phyloP scores from a whole-genome alignment of 2,329 filamentous ascomycete genomes.

The Apiospora saccharicola region DNA sequence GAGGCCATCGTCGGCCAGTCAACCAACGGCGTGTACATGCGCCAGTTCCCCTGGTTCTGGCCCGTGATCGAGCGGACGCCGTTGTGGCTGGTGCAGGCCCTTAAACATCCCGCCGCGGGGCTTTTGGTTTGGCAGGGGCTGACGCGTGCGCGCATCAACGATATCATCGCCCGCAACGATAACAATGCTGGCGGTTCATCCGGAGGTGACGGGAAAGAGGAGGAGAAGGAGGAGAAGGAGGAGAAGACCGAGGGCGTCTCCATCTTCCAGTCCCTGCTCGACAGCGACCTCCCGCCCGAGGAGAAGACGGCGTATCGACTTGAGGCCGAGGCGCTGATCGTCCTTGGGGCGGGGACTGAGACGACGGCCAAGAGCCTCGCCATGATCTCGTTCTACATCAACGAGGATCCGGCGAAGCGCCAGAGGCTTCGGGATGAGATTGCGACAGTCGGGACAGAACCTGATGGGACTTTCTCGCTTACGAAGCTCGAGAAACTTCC shows the following conservation, averaged over 20 bases:
- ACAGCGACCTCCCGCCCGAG: conserved; percentile 27
- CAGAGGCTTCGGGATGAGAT: conserved; percentile 34
- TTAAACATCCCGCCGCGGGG: conserved; percentile 28
- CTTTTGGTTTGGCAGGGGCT: conserved; percentile 16
- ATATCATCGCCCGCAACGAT: conserved; percentile 28
- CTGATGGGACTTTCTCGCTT: conserved; percentile 19
- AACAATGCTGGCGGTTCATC: conserved; percentile 24
- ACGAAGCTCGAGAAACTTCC: conserved; percentile 38
- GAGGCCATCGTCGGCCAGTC: conserved; percentile 24
- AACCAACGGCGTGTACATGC: conserved; percentile 26
- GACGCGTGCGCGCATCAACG: conserved; percentile 20
- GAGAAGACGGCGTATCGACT: conserved; percentile 31
- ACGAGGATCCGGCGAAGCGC: conserved; percentile 31
- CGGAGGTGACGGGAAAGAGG: conserved; percentile 26
- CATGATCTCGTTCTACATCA: conserved; percentile 38
- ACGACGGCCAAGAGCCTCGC: conserved; percentile 38
- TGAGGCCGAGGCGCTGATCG: conserved; percentile 31
- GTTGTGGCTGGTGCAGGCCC: conserved; percentile 36
- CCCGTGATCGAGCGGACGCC: conserved; percentile 32
- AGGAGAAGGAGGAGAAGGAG: conserved; percentile 30
- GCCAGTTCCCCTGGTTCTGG: conserved; percentile 32
- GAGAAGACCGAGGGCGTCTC: conserved; percentile 27
- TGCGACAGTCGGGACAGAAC: conserved; percentile 28
- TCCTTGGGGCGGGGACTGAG: conserved; percentile 43
- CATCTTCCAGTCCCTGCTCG: conserved; percentile 35